A percentile compares a stretch with the other conserved stretches of the same genome.
phyloP scores from a whole-genome alignment of 306 rosid genomes.

The Vigna mungo region DNA sequence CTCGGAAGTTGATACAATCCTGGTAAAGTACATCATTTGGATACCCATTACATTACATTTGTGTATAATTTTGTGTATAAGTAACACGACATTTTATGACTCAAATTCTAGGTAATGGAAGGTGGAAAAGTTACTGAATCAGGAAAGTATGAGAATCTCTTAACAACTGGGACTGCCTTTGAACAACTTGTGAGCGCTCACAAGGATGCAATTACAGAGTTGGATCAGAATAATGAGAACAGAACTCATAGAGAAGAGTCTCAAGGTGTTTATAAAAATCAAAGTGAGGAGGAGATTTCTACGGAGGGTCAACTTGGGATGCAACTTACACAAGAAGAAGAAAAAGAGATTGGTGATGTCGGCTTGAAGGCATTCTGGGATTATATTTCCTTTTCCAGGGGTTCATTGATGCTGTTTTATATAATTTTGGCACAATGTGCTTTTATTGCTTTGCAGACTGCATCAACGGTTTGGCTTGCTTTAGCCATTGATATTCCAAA shows the following conservation, averaged over 20 bases:
- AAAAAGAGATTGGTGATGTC: slow-evolving; percentile 66
- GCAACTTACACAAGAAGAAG: slow-evolving; percentile 84
- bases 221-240: slow-evolving; percentile 42
- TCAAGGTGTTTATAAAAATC: slow-evolving; percentile 39
- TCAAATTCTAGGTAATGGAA: slow-evolving; percentile 69
- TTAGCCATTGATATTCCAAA: slow-evolving; percentile 62
- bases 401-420: slow-evolving; percentile 45
- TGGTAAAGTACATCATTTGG: slow-evolving; percentile 50
- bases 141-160: slow-evolving; percentile 69
- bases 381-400: slow-evolving; percentile 59
- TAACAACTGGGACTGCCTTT: slow-evolving; percentile 72
- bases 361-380: slow-evolving; percentile 79
- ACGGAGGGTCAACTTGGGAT: slow-evolving; percentile 43
- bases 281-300: slow-evolving; percentile 49
- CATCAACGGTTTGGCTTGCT: slow-evolving; percentile 78
- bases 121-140: slow-evolving; percentile 68
- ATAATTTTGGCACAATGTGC: slow-evolving; percentile 39
- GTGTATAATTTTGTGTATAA: neutral
- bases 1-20: slow-evolving; percentile 65
- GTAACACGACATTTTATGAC: neutral
- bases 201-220: slow-evolving; percentile 55
- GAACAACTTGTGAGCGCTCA: slow-evolving; percentile 85
- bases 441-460: slow-evolving; percentile 60
- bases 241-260: slow-evolving; percentile 41
- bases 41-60: neutral